A percentile compares a stretch with the other conserved stretches of the same genome.
Evolutionary conservation across 2,329 filamentous ascomycete genomes (phyloP).

Genomic region (Hypoxylon sp.): DNA sequence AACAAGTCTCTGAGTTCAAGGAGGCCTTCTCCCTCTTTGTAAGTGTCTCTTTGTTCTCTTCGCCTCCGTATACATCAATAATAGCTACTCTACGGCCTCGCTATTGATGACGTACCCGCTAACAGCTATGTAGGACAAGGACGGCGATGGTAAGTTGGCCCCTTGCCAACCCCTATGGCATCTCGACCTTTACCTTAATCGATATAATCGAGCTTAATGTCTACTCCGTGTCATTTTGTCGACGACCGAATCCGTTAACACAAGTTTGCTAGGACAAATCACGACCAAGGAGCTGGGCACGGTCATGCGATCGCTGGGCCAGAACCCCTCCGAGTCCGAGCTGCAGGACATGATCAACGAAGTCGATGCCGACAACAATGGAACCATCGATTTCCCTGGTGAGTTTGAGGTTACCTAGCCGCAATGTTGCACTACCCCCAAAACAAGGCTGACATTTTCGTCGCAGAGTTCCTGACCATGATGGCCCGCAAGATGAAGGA

Average conservation of each 20-base stretch:
- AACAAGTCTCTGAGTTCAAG: constrained; percentile 99
- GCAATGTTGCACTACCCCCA: constrained; percentile 23
- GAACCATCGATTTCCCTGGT: constrained; percentile 93
- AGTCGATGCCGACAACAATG: constrained; percentile 92
- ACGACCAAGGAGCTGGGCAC: constrained; percentile 92
- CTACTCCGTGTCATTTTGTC: constrained; percentile 11
- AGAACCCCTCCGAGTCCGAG: constrained; percentile 92
- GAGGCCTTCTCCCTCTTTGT: constrained; percentile 99
- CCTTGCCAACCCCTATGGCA: constrained; percentile 9
- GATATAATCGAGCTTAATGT: constrained; percentile 15
- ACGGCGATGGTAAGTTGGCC: constrained; percentile 82
- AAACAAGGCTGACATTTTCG: constrained; percentile 53
- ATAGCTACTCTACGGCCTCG: constrained; percentile 3
- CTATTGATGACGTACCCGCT: constrained; percentile 47
- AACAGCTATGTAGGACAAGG: constrained; percentile 77
- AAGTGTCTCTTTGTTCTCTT: constrained; percentile 63
- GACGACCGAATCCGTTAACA: constrained; percentile 30
- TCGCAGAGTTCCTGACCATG: constrained; percentile 88
- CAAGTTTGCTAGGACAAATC: constrained; percentile 77
- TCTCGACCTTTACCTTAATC: constrained; percentile 12
- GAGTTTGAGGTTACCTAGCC: constrained; percentile 54
- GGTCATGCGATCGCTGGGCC: constrained; percentile 90
- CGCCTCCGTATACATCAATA: constrained; percentile 1
- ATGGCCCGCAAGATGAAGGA: constrained; percentile 97
- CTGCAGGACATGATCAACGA: constrained; percentile 96